These are phyloP conservation scores for Gracilaria vermiculophylla DNA, from an alignment of 23 red algal genomes.

Conservation along the genomic window DNA sequence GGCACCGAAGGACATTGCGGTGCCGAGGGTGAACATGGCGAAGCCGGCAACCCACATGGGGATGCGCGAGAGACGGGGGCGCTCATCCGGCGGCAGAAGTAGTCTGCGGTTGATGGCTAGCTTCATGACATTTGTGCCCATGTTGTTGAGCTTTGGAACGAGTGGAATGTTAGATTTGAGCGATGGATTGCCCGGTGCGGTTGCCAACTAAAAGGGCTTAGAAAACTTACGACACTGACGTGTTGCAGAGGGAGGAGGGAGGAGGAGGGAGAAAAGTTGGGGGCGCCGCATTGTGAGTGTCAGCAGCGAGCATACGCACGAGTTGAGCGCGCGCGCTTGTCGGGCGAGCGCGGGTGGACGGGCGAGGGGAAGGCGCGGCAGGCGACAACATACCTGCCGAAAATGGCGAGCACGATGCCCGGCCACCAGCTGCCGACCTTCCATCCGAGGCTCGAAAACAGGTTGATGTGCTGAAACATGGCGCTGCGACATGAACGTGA, in stretches of 20 bases:
- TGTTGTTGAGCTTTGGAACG: constrained; percentile 65
- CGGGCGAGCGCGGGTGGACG: background rate
- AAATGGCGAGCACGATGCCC: constrained; percentile 68
- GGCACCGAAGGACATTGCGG: constrained; percentile 76
- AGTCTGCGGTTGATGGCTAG: constrained; percentile 87
- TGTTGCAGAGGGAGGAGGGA: background rate
- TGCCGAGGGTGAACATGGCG: constrained; percentile 80
- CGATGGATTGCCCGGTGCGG: too few relatives aligned
- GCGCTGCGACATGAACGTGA: background rate
- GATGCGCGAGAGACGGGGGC: constrained; percentile 66
- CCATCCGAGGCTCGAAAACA: constrained; percentile 79
- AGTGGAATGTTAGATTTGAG: background rate
- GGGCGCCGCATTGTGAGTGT: background rate
- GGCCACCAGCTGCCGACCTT: constrained; percentile 78
- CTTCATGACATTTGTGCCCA: constrained; percentile 86
- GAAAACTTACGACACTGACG: constrained; percentile 21
- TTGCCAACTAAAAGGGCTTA: background rate
- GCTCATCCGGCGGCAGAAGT: constrained; percentile 52
- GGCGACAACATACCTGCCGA: constrained; percentile 46
- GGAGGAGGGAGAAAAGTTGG: background rate
- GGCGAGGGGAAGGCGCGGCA: too few relatives aligned
- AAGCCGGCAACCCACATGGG: constrained; percentile 82
- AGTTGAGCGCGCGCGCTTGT: background rate
- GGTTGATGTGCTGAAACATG: constrained; percentile 67
- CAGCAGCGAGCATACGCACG: background rate